Evolutionary conservation across 2,329 filamentous ascomycete species (phyloP), one percentile per base, ranked within the genome.

Genomic region (Coniochaeta hoffmannii): DNA sequence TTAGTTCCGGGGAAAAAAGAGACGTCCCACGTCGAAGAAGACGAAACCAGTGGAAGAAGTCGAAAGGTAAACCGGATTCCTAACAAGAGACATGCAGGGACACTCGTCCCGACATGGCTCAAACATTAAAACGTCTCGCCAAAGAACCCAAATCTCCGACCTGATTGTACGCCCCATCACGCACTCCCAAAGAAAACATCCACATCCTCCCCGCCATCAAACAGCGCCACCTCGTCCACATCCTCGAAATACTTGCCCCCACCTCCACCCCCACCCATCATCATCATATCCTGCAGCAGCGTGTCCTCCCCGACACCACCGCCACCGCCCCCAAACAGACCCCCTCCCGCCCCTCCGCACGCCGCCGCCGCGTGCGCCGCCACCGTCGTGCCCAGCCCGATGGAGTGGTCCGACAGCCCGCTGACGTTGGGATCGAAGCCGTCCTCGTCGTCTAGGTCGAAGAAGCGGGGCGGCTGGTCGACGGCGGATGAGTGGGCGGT

Each of bases 241-340:
- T 82, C 79, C 54, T 80, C 78, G 61, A 79, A 80, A 15, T 32
- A 51, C 66, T 80, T 80, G 67, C 68, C 72, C 63, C 78, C 72
- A 69, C 24, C 31, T 12, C 6, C 26, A 6, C 9, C 41, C 5
- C 41, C 22, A 4, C 12, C 41, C 3, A 12, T 17, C 49, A 78
- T 73, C 56, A 55, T 54, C 55, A 59, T 50, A 12, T 56, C 64
- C 56, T 69, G 71, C 14, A 73, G 69, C 34, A 77, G 66, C 28
- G 70, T 67, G 19, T 74, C 72, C 38, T 75, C 72, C 55, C 71
- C 66, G 19, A 71, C 72, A 57, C 30, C 49, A 6, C 54, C 32
- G 56, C 54, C 7, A 60, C 52, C 32, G 61, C 56, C 31, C 34
- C 59, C 65, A 7, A 58, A 53, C 62, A 73, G 65, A n/a, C 63